These are phyloP conservation scores for Vitellaria paradoxa DNA, from an alignment of 179 eudicot genomes.

Conservation along the genomic window DNA sequence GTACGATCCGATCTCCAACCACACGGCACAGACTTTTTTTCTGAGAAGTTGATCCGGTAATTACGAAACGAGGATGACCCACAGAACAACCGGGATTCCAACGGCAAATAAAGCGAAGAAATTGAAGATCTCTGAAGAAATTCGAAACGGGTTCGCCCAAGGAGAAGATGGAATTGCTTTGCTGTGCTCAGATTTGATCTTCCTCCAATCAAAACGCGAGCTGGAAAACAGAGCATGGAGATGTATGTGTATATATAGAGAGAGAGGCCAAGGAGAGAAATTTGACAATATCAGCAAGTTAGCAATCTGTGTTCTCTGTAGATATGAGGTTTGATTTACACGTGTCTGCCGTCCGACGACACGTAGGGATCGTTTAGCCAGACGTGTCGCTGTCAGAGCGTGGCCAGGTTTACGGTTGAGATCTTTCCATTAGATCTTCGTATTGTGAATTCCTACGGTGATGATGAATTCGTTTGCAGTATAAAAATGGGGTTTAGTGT, in stretches of 20 bases:
- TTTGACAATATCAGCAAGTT: too few species aligned
- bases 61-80: not conserved
- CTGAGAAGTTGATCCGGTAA: not conserved
- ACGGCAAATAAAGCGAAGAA: not conserved
- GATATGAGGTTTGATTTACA: not conserved
- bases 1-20: conserved; percentile 24
- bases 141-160: conserved; percentile 9
- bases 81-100: not conserved
- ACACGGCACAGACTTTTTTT: conserved; percentile 13
- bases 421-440: too few species aligned
- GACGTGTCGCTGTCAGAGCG: too few species aligned
- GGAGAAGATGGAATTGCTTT: conserved; percentile 7
- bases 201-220: not conserved
- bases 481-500: too few species aligned
- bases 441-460: too few species aligned
- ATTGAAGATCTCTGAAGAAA: not conserved
- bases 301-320: too few species aligned
- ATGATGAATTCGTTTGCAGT: too few species aligned
- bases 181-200: not conserved
- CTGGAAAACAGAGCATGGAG: conserved; percentile 13
- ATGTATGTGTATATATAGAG: not conserved
- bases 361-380: too few species aligned
- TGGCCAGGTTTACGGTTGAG: too few species aligned
- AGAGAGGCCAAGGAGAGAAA: too few species aligned
- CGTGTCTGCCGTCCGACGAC: too few species aligned